Evolutionary conservation across 495 filamentous ascomycete genomes (phyloP), one percentile per base, ranked within the genome.

Genomic region (Penicillium odoratum): DNA sequence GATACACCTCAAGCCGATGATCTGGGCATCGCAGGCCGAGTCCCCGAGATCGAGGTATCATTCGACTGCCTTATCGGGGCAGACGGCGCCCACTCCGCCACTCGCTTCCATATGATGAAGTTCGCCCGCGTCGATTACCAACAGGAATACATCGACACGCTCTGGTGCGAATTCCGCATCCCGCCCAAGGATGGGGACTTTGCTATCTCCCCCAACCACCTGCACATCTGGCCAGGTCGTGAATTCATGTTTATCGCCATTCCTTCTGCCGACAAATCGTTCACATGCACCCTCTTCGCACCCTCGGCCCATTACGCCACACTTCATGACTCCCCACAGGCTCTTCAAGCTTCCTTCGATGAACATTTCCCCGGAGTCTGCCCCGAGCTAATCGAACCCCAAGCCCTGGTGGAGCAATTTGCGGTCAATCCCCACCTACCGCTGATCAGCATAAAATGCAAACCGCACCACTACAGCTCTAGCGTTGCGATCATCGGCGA

Each of bases 161-260:
- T 98, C 8, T 99, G 94, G 94, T 97, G 94, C 75, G 95, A 99
- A 62, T 97, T 97, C 69, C 86, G 85, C 43, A 93, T 99, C 57
- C 77, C 82, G 2, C 81, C 89, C 0, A 74, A 78, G 13, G 59
- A 73, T 21, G 75, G 79, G 10, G 79, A 81, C 29, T 99, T 93
- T 69, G 76, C 77, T 31, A 90, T 97, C 53, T 91, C 89, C 0
- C 90, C 91, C 15, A 89, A 96, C 68, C 91, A 98, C 65, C 81
- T 99, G 2, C 94, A 99, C 69, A 99, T 99, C 73, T 99, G 94
- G 94, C 94, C 94, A 1, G 91, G 88, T 25, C 85, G 85, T 59
- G 83, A 90, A 11, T 89, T 91, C 68, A 98, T 99, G 94, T 99
- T 99, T 73, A 98, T 99, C 64, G 94, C 94, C 18, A 90, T 99